Conservation (phyloP, 139 green algal genomes). For the Coelastrella sp. region DNA sequence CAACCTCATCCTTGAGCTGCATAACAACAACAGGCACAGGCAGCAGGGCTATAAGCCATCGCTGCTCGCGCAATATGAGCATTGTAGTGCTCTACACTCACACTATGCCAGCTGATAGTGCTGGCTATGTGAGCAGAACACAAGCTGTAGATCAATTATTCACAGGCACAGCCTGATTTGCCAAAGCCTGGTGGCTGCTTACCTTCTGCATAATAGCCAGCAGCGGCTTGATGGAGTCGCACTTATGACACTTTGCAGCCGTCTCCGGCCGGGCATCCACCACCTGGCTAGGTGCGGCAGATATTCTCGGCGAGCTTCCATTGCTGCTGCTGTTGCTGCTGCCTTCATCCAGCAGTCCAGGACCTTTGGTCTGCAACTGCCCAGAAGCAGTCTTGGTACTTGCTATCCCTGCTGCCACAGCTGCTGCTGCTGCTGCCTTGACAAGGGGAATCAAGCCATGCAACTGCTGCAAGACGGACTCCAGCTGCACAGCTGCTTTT, state of each 20-base stretch:
- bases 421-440: background rate
- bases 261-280: background rate
- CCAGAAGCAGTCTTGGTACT: background rate
- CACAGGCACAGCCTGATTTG: too few relatives aligned
- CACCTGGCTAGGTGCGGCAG: background rate
- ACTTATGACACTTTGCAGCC: constrained; percentile 18
- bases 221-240: constrained; percentile 39
- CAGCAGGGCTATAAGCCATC: too few relatives aligned
- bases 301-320: background rate
- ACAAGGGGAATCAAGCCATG: background rate
- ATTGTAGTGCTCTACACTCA: too few relatives aligned
- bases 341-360: background rate
- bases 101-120: too few relatives aligned
- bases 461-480: background rate
- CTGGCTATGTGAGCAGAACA: background rate
- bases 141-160: too few relatives aligned
- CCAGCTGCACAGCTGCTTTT: background rate
- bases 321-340: constrained; percentile 23
- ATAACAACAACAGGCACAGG: background rate
- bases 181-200: background rate
- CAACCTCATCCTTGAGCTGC: constrained; percentile 35
- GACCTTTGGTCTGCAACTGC: background rate
- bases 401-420: background rate
- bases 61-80: too few relatives aligned
- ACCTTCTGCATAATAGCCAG: constrained; percentile 43